Conservation (phyloP, 73 alveolate species). For the Diophrys sp. region DNA sequence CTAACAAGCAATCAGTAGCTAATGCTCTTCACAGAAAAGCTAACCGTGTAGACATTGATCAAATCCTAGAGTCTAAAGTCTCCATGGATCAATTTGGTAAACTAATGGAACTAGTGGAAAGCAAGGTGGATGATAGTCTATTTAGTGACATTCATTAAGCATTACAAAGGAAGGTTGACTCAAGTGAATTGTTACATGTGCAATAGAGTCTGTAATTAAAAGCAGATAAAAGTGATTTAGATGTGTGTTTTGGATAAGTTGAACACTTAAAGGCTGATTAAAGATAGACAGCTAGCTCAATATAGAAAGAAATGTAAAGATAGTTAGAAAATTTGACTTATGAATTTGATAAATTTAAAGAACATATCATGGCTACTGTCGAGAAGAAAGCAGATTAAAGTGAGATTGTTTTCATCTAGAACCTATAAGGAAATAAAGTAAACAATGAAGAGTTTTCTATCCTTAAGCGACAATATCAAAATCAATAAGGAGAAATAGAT, state of each 20-base stretch:
- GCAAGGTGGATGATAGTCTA: background rate
- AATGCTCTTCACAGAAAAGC: constrained; percentile 93
- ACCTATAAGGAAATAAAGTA: background rate
- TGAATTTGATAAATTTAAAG: constrained; percentile 34
- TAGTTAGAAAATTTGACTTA: background rate
- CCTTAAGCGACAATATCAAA: constrained; percentile 1
- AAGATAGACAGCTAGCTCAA: background rate
- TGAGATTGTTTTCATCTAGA: constrained; percentile 14
- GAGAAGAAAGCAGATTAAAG: constrained; percentile 43
- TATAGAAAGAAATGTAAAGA: background rate
- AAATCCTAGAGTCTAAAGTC: constrained; percentile 57
- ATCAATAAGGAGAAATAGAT: constrained; percentile 2
- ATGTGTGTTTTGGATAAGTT: background rate
- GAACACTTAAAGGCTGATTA: background rate
- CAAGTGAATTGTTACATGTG: no score
- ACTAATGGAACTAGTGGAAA: constrained; percentile 31
- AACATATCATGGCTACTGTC: constrained; percentile 18
- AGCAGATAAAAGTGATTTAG: background rate
- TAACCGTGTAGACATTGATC: constrained; percentile 82
- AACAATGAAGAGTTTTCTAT: background rate
- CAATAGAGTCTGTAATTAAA: no score
- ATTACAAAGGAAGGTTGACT: constrained; percentile 42
- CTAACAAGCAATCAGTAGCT: constrained; percentile 87
- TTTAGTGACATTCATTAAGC: background rate
- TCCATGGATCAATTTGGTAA: no score